Base-by-base conservation (phyloP, 768 basidiomycete genomes). In the Lentinula guzmanii region DNA sequence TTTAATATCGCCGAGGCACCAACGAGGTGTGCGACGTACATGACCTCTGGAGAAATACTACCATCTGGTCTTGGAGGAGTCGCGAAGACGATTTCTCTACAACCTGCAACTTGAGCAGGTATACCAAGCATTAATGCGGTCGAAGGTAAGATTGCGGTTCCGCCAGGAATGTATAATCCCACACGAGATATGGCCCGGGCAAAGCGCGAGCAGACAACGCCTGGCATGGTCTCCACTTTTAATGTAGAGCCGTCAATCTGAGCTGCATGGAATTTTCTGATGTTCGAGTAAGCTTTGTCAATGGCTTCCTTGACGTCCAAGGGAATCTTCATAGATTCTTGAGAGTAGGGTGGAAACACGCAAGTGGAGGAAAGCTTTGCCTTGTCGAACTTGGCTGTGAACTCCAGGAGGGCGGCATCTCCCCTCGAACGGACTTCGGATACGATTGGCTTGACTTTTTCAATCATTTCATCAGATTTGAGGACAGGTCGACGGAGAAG, bases 121-220 rank as follows among this genome's bases (percentile, higher is more conserved):
- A 98, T 89, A 62, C 96, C 96, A 18, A 99, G 86, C 95, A 98
- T 98, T 67, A 99, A 82, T 3, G 97, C 96, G 18, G 97, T 98
- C 4, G 93, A 95, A 11, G 97, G 97, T 16, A 99, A 81, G 51
- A 98, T 83, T 2, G 97, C 97, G 4, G 97, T 98, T 15, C 97
- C 97, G 33, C 97, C 97, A 1, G 97, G 97, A 2, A 99, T 90
- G 75, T 99, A 99, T 51, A 99, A 79, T 41, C 97, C 97, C 35
- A 98, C 96, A 48, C 95, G 88, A 52, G 90, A 87, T 68, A 99
- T 95, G n/a, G 97, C 89, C 50, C 95, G 86, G 1, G 93, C 90
- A 73, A 98, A 97, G 43, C 97, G 87, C 53, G 93, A 90, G 75
- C 97, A 98, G 2, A 93, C 87, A 48, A 99, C 95, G 9, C 97